Conservation (phyloP, 192 early-diverging fungal genomes). For the Lobosporangium transversale region DNA sequence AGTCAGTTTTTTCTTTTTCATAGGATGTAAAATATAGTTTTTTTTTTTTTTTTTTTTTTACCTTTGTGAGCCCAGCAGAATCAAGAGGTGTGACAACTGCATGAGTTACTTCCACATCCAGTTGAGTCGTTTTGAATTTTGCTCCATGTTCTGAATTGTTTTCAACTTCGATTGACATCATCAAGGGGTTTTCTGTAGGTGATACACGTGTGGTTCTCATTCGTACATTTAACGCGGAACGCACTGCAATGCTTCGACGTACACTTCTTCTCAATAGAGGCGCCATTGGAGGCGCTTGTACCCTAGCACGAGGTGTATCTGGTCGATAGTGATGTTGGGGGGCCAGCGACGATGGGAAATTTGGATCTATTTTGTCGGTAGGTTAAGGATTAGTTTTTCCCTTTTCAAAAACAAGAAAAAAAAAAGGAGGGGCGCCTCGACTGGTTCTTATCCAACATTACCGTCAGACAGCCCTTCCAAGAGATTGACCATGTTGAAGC, state of each 20-base stretch:
- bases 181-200: constrained; percentile 63
- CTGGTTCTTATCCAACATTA: too few relatives aligned
- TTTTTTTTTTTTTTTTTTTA: constrained; percentile 14
- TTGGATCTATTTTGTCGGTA: constrained; percentile 18
- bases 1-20: too few relatives aligned
- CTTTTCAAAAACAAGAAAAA: too few relatives aligned
- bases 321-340: constrained; percentile 44
- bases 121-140: constrained; percentile 56
- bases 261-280: constrained; percentile 53
- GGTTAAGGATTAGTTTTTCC: too few relatives aligned
- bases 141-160: constrained; percentile 64
- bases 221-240: constrained; percentile 63
- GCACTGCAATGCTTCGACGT: constrained; percentile 55
- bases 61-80: constrained; percentile 56
- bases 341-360: constrained; percentile 21
- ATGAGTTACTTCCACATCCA: constrained; percentile 65
- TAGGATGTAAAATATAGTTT: too few relatives aligned
- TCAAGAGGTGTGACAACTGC: constrained; percentile 58
- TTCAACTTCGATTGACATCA: constrained; percentile 73
- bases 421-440: too few relatives aligned
- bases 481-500: constrained; percentile 64
- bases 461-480: constrained; percentile 62
- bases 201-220: constrained; percentile 70
- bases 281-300: constrained; percentile 18
- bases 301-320: constrained; percentile 37